Evolutionary conservation across 2,329 filamentous ascomycete species (phyloP), one percentile per base, ranked within the genome.

Genomic region (Aschersonia sp.): DNA sequence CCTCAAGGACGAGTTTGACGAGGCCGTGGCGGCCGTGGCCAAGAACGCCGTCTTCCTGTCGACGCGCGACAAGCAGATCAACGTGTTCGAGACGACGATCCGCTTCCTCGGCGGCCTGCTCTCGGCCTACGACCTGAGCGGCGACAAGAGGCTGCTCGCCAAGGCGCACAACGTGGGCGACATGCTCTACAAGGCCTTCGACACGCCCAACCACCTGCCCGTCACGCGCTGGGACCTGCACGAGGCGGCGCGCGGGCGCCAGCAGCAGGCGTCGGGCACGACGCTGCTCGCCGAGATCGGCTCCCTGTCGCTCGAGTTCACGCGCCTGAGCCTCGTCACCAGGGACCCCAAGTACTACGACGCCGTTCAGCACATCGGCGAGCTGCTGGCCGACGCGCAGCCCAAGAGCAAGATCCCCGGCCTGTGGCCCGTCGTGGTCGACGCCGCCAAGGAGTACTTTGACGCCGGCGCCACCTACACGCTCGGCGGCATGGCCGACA

Each of bases 301-400:
- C 11, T 84, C 81, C 6, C 66, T 87, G 47, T 77, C 76, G 4
- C 60, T 89, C 54, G 84, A 88, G 58, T 84, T 88, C 57, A 84
- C 81, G 5, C 70, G 83, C 8, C 68, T 88, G 44, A 77, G 79
- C 12, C 81, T 87, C 58, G 64, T 87, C 43, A 85, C 84, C 0
- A 75, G 75, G 40, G 71, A 87, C 51, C 62, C 73, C 40, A 85
- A 81, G 57, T 88, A 84, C 64, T 85, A 81, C 59, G 84, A 88
- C 59, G 84, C 83, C 5, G 73, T 87, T 47, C 77, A 80, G 49
- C 74, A 80, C 35, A 77, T 90, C 49, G 84, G 78, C 29, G 72
- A 83, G 49, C 71, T 79, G 14, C 70, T 90, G 40, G 74, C 83
- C 49, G 67, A 70, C 30, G 74, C 76, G 52, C 85, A 90, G 63